phyloP scores from a whole-genome alignment of 371 early-diverging fungal species.

The Chytridium lagenaria region DNA sequence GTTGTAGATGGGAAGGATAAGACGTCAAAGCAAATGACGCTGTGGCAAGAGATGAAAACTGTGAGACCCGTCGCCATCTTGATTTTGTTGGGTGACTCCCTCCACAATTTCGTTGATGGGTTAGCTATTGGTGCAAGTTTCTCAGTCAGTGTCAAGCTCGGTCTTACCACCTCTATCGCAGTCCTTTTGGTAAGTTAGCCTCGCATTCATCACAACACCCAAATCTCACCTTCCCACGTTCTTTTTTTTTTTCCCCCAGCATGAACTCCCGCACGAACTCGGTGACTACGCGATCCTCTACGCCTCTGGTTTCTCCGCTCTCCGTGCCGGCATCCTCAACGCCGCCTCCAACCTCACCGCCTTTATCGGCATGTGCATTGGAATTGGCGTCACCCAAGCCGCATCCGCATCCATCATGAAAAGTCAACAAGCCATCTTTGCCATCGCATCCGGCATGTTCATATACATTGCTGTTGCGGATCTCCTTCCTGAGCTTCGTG shows the following conservation, averaged over 20 bases:
- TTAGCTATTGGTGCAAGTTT: constrained; percentile 91
- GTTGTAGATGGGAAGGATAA: background rate
- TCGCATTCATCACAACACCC: background rate
- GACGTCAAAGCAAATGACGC: background rate
- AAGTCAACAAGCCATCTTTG: constrained; percentile 20
- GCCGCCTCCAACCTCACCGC: constrained; percentile 86
- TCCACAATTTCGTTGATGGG: constrained; percentile 93
- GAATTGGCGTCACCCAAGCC: constrained; percentile 18
- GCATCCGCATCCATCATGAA: background rate
- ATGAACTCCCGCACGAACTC: constrained; percentile 93
- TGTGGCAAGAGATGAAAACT: constrained; percentile 13
- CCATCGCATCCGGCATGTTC: constrained; percentile 89
- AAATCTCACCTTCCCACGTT: background rate
- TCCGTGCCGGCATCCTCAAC: constrained; percentile 62
- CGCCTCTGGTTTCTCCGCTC: constrained; percentile 59
- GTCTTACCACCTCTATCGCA: constrained; percentile 85
- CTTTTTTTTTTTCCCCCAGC: constrained; percentile 35
- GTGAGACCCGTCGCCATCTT: constrained; percentile 76
- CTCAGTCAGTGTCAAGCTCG: constrained; percentile 54
- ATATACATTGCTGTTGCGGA: constrained; percentile 88
- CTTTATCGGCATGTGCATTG: constrained; percentile 16
- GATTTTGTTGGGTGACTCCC: constrained; percentile 84
- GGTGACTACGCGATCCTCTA: constrained; percentile 88
- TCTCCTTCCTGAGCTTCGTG: constrained; percentile 83
- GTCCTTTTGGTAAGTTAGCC: constrained; percentile 67